phyloP scores from a whole-genome alignment of 1,284 basidiomycete species.

The Butyriboletus appendiculatus region DNA sequence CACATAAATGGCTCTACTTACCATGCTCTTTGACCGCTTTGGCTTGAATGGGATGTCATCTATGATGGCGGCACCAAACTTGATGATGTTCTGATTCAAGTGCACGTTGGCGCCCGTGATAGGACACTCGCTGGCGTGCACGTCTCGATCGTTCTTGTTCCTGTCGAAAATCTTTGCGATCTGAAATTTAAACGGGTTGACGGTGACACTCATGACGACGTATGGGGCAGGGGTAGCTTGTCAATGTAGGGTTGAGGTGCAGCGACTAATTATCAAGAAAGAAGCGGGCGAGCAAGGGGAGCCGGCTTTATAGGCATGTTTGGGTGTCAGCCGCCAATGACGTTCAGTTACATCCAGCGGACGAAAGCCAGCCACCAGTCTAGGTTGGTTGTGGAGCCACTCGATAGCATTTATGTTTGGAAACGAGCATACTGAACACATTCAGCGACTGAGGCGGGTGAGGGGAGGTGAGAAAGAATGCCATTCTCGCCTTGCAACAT shows the following conservation, averaged over 20 bases:
- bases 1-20: neutral
- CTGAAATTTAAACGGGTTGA: neutral
- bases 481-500: neutral
- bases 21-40: neutral
- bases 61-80: neutral
- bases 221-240: neutral
- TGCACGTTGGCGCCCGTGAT: neutral
- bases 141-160: neutral
- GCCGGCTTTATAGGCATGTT: conserved; percentile 5
- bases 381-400: too few relatives aligned
- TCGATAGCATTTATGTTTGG: neutral
- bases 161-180: neutral
- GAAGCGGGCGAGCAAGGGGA: neutral
- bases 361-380: neutral
- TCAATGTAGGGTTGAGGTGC: neutral
- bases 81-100: neutral
- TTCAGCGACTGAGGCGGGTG: neutral
- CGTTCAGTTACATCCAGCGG: neutral
- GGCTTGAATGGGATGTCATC: neutral
- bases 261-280: neutral
- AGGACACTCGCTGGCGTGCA: neutral
- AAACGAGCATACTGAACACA: neutral
- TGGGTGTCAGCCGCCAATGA: conserved; percentile 12
- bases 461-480: neutral
- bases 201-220: conserved; percentile 2